Evolutionary conservation across 306 rosid species (phyloP).

Genomic region (Cucurbita moschata): DNA sequence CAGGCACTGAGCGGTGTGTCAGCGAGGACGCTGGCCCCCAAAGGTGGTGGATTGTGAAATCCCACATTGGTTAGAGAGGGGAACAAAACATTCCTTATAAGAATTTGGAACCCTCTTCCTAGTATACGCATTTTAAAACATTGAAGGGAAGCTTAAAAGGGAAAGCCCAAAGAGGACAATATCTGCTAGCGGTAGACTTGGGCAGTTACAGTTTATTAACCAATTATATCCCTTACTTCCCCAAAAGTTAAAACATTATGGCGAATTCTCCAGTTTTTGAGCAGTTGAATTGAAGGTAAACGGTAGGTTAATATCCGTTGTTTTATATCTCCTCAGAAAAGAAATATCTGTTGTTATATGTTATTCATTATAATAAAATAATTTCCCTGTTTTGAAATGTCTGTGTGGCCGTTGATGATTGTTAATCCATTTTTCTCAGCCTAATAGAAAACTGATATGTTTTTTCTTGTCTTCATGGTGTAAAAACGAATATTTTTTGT

Average conservation of each 20-base stretch:
- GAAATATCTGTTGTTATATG: not conserved
- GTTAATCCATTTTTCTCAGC: not conserved
- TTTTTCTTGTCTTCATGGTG: not conserved
- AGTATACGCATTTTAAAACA: no score
- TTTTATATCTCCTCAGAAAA: not conserved
- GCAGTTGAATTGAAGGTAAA: not conserved
- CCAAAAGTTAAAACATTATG: not conserved
- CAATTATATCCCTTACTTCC: not conserved
- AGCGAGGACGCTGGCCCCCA: no score
- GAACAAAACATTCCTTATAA: no score
- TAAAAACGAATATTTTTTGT: not conserved
- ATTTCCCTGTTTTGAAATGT: not conserved
- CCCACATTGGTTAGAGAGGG: no score
- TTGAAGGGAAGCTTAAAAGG: no score
- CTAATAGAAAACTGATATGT: not conserved
- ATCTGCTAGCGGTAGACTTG: no score
- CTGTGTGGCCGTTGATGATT: not conserved
- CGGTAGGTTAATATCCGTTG: not conserved
- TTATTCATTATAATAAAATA: not conserved
- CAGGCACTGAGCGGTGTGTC: no score
- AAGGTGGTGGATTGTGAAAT: no score
- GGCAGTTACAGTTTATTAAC: no score
- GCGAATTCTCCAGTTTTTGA: not conserved
- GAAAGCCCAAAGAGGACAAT: no score
- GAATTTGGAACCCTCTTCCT: no score